phyloP scores from a whole-genome alignment of 2,329 filamentous ascomycete species.

The Botrytis cinerea region DNA sequence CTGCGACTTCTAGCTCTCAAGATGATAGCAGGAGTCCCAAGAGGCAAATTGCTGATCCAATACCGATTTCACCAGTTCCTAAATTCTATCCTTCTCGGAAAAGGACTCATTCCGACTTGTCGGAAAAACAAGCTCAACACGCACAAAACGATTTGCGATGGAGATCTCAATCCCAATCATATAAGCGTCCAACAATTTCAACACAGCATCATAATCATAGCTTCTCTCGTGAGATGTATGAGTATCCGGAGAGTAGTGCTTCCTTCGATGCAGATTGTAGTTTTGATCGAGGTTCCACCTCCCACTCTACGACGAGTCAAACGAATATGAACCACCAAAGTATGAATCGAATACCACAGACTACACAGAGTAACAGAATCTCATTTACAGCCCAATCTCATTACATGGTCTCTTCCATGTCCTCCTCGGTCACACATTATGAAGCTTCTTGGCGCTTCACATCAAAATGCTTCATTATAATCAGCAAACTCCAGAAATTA shows the following conservation, averaged over 20 bases:
- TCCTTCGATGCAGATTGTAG: not conserved
- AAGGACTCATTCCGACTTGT: not conserved
- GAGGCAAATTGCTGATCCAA: not conserved
- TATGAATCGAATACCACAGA: not conserved
- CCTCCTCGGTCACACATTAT: not conserved
- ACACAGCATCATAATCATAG: not conserved
- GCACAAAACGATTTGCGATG: not conserved
- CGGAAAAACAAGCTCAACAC: not conserved
- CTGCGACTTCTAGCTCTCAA: not conserved
- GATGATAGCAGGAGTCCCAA: not conserved
- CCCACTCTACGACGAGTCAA: not conserved
- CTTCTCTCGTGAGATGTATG: not conserved
- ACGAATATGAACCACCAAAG: not conserved
- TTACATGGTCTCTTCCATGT: not conserved
- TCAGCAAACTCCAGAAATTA: conserved; percentile 16
- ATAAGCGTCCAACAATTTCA: not conserved
- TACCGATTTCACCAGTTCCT: not conserved
- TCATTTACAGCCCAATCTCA: not conserved
- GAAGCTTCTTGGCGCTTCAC: conserved; percentile 8
- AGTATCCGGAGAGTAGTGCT: not conserved
- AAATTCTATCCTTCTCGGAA: not conserved
- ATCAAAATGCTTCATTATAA: conserved; percentile 9
- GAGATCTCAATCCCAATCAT: not conserved
- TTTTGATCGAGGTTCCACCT: conserved; percentile 1
- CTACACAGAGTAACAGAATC: not conserved